Base-by-base conservation (phyloP, 768 basidiomycete genomes). In the Tulasnella sp. region DNA sequence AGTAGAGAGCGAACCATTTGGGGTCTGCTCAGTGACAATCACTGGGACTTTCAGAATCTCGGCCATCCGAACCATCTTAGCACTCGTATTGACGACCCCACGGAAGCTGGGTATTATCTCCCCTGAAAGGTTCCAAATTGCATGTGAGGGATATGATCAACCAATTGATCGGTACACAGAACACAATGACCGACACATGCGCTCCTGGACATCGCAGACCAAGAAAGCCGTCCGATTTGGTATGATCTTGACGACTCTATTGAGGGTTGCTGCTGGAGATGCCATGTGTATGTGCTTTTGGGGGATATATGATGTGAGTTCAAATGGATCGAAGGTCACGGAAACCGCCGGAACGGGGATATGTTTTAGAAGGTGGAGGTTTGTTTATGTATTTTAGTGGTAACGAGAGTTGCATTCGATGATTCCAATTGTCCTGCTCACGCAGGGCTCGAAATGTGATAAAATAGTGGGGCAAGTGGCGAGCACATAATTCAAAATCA, bases 21-120 rank as follows among this genome's bases (percentile, higher is more conserved):
- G 77, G 67, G 88, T 87, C 71, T 95, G 91, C 63, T 90, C 91
- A 0, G 92, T 93, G 23, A 76, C 80, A n/a, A 93, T 68, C 9
- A 94, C 82, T 44, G 82, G 82, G 48, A 87, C 78, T 15, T 79
- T 75, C 43, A 86, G 75, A 55, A 84, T 87, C 76, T 84, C 83
- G 10, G 88, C 86, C 15, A 87, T 65, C 68, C 78, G 83, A 67
- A 92, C 68, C 76, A 93, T 80, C 72, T 91, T 93, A 70, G 79
- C 81, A 19, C 80, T 78, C 1, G 85, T 87, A 29, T 74, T 65
- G 21, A 86, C 77, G 64, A 94, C 77, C 62, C 82, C 76, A 34
- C 86, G 81, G 68, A 84, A 94, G 21, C 78, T 82, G 65, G 84
- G 73, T 63, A 93, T 85, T 21, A 78, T 68, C 1, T 63, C 41